Evolutionary conservation across 2,329 filamentous ascomycete species (phyloP).

Genomic region (Fusarium longipes): DNA sequence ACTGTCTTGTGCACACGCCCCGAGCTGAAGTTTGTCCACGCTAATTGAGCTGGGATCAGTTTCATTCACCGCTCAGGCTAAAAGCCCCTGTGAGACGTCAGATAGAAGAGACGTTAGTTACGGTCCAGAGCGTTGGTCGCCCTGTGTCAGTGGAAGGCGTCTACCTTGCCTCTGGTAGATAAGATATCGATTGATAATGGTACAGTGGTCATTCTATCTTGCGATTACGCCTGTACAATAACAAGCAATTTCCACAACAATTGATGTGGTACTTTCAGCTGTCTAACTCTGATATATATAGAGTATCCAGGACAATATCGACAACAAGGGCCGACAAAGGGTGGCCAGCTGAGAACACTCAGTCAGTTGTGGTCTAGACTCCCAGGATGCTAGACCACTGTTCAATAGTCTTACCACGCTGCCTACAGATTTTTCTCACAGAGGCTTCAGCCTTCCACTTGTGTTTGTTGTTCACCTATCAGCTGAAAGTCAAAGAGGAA

Average conservation of each 20-base stretch:
- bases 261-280: no score
- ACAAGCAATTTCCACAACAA: no score
- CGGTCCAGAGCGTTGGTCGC: fast-evolving
- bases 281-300: no score
- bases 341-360: not conserved
- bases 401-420: not conserved
- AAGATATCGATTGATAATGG: no score
- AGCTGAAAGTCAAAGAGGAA: not conserved
- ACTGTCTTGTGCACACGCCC: not conserved
- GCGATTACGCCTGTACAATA: no score
- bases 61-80: not conserved
- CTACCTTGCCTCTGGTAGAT: no score
- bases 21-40: not conserved
- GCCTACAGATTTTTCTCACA: not conserved
- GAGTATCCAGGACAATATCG: no score
- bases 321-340: not conserved
- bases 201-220: no score
- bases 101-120: not conserved
- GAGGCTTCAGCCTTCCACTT: not conserved
- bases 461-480: not conserved
- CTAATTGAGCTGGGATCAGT: not conserved
- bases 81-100: not conserved
- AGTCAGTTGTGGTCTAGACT: not conserved
- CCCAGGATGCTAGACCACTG: not conserved
- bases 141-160: not conserved